Evolutionary conservation across 1,284 basidiomycete genomes (phyloP).

Genomic region (Ceratobasidium sp.): DNA sequence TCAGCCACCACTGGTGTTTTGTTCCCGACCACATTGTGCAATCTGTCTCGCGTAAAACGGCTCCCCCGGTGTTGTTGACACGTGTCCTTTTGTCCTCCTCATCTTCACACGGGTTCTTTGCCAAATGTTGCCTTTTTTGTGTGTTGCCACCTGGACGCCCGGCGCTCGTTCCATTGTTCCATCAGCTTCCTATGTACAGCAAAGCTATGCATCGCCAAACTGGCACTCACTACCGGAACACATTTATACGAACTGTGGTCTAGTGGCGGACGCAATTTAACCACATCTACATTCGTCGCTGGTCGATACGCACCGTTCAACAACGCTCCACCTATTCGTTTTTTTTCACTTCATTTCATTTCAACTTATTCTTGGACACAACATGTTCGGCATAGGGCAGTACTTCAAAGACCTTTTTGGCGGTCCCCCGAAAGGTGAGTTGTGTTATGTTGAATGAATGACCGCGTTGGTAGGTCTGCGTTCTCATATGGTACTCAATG

Average conservation of each 20-base stretch:
- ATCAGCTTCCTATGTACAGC: slow-evolving; percentile 11
- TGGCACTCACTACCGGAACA: background rate
- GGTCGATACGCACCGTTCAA: slow-evolving; percentile 1
- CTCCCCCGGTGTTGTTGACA: background rate
- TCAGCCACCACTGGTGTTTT: background rate
- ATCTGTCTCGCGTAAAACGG: background rate
- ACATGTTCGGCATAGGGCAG: background rate
- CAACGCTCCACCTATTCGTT: background rate
- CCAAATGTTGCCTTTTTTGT: background rate
- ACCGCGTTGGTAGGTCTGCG: background rate
- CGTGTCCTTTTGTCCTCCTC: slow-evolving; percentile 20
- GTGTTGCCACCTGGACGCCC: slow-evolving; percentile 12
- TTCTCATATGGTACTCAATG: background rate
- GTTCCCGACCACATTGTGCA: background rate
- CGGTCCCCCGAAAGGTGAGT: slow-evolving; percentile 15
- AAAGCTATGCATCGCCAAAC: background rate
- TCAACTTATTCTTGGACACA: background rate
- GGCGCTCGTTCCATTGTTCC: slow-evolving; percentile 20
- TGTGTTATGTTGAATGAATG: background rate
- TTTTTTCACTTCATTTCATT: background rate
- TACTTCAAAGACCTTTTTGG: background rate
- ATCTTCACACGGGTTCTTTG: background rate
- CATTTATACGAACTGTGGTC: background rate
- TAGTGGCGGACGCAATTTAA: background rate
- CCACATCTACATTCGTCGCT: background rate